A percentile compares a stretch with the other conserved stretches of the same genome.
Conservation (phyloP, 2,329 filamentous ascomycete species). For the Trichophyton mentagrophytes region DNA sequence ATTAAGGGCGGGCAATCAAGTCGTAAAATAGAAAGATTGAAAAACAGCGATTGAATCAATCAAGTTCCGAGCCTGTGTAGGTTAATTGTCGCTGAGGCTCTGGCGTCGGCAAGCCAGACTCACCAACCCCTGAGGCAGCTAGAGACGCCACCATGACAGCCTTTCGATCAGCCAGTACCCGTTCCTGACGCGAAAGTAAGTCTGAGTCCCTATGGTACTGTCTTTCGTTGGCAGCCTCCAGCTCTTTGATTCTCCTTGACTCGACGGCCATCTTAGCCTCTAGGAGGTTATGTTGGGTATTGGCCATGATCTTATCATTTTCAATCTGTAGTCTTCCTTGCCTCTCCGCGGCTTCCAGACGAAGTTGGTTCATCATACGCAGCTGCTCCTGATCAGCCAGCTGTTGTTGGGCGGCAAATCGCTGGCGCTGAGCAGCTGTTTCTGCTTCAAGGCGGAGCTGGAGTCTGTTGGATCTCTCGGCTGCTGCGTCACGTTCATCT, state of each 20-base stretch:
- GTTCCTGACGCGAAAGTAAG: constrained; percentile 11
- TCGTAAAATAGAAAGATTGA: not conserved
- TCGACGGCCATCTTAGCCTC: constrained; percentile 11
- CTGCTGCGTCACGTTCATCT: constrained; percentile 8
- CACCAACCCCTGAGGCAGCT: not conserved
- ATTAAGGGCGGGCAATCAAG: not conserved
- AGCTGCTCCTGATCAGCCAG: constrained; percentile 10
- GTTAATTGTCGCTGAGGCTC: not conserved
- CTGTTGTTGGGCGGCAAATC: constrained; percentile 8
- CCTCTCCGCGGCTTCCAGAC: constrained; percentile 9
- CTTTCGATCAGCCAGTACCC: constrained; percentile 7
- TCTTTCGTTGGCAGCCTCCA: constrained; percentile 12
- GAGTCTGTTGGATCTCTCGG: constrained; percentile 8
- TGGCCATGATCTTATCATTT: constrained; percentile 6
- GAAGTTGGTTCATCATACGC: constrained; percentile 9
- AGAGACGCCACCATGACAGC: not conserved
- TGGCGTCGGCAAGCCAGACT: not conserved
- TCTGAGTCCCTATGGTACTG: constrained; percentile 13
- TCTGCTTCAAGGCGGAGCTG: constrained; percentile 12
- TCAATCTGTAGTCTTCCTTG: constrained; percentile 10
- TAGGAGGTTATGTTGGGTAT: constrained; percentile 9
- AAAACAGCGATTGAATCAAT: not conserved
- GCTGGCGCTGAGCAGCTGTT: constrained; percentile 8
- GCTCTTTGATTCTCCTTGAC: constrained; percentile 9
- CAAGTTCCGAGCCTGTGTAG: not conserved